Evolutionary conservation across 2,329 filamentous ascomycete genomes (phyloP).

Genomic region (Ophiostoma himal-ulmi): DNA sequence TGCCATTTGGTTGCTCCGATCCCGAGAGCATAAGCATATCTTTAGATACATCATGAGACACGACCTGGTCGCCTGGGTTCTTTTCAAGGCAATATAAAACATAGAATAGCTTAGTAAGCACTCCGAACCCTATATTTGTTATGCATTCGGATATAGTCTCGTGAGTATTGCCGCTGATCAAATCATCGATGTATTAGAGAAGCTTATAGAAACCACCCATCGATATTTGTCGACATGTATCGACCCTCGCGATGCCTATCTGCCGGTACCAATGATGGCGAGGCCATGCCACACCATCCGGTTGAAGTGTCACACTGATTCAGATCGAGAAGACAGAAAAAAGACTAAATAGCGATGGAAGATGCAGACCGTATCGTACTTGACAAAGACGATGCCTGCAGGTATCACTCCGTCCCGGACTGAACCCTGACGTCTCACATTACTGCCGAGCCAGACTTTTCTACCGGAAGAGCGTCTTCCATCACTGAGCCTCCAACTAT

Average conservation of each 20-base stretch:
- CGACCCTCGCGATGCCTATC: neutral
- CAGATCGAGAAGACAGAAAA: neutral
- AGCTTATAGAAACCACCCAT: too few species aligned
- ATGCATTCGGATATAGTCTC: too few species aligned
- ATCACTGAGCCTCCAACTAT: neutral
- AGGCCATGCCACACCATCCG: neutral
- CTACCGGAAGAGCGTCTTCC: neutral
- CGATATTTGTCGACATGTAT: neutral
- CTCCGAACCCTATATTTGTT: neutral
- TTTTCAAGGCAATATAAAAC: neutral
- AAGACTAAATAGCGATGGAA: neutral
- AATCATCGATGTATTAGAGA: too few species aligned
- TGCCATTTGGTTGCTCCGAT: neutral
- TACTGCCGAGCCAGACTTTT: neutral
- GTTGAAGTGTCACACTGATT: slow-evolving; percentile 2
- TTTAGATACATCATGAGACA: neutral
- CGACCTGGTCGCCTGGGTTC: neutral
- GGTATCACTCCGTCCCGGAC: neutral
- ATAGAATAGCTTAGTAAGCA: neutral
- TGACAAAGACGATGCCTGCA: neutral
- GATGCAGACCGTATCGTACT: too few species aligned
- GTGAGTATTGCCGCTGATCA: neutral
- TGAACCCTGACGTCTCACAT: slow-evolving; percentile 2
- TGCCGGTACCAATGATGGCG: neutral
- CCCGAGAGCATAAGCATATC: neutral